Evolutionary conservation across 257 asterid species (phyloP), one percentile per base, ranked within the genome.

Genomic region (Striga asiatica): DNA sequence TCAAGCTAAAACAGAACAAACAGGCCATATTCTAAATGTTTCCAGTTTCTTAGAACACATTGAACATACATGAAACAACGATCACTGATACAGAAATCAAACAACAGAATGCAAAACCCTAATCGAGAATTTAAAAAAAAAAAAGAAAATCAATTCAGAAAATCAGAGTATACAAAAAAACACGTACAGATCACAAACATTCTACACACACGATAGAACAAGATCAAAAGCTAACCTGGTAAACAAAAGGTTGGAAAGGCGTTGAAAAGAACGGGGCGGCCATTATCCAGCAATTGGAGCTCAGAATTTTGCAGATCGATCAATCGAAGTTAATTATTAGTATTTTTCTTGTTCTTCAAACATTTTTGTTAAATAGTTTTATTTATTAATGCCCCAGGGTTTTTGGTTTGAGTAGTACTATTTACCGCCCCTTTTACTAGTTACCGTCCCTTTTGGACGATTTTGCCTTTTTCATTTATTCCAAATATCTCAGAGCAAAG

Each of bases 231-330:
- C 11, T 60, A 17, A 92, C 99, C 95, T 92, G 99, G 62, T 92
- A 92, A 62, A 92, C 99, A 43, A 82, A 92, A 17, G 99, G 99
- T 66, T 92, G 99, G 67, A 84, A 84, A 51, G 95, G 93, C 32
- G 99, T 92, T 19, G 99, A 88, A 60, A 80, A 82, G 73, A 82
- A 92, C 1, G 99, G 99, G 28, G 99, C 97, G 11, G 99, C 99
- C 99, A 92, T 92, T 63, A 66, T 25, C 63, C 60, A 47, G 50
- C 45, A 56, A 71, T 68, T 66, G 54, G 60, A 71, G 78, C 74
- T 59, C 64, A 21, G 60, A 65, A 55, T 48, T n/a, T 56, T 39
- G 80, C 76, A 61, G 81, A 71, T 78, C 75, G 64, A 46, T 24
- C 42, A 57, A 19, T 58, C 10, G 46, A 48, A 58, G 21, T 12